Percentiles rank a stretch among this genome's conserved stretches.
Conservation (phyloP, 2,329 filamentous ascomycete genomes). For the Aciculosporium take region DNA sequence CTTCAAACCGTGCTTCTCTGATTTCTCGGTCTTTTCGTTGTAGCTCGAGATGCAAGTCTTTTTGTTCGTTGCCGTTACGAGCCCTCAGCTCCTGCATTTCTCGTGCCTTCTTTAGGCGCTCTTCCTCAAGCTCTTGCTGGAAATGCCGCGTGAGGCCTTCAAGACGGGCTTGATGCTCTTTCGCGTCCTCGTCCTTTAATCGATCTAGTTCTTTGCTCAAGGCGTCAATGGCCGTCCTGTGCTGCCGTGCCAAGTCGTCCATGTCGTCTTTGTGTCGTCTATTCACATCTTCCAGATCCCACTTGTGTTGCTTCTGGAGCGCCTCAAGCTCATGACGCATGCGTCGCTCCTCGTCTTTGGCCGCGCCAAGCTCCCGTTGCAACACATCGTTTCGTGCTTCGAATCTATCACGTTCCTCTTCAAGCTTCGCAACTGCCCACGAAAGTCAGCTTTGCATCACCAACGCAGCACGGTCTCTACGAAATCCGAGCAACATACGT, state of each 20-base stretch:
- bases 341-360: conserved; percentile 22
- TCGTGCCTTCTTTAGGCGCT: conserved; percentile 40
- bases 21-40: conserved; percentile 41
- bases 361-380: conserved; percentile 46
- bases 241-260: conserved; percentile 22
- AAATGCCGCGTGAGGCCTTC: conserved; percentile 49
- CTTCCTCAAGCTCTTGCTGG: conserved; percentile 50
- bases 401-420: conserved; percentile 31
- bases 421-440: conserved; percentile 31
- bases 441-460: conserved; percentile 7
- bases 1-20: conserved; percentile 28
- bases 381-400: conserved; percentile 34
- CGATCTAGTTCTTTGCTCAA: conserved; percentile 31
- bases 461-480: no score
- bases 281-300: conserved; percentile 41
- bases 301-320: conserved; percentile 21
- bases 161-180: conserved; percentile 53
- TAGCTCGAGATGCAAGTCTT: conserved; percentile 32
- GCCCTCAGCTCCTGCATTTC: conserved; percentile 52
- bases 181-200: conserved; percentile 30
- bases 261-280: conserved; percentile 21
- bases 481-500: conserved; percentile 36
- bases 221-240: conserved; percentile 19
- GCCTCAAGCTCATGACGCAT: conserved; percentile 23
- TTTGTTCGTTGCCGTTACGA: conserved; percentile 35